A percentile compares a stretch with the other conserved stretches of the same genome.
Evolutionary conservation across 2,329 filamentous ascomycete genomes (phyloP).

Genomic region (Fusarium torulosum): DNA sequence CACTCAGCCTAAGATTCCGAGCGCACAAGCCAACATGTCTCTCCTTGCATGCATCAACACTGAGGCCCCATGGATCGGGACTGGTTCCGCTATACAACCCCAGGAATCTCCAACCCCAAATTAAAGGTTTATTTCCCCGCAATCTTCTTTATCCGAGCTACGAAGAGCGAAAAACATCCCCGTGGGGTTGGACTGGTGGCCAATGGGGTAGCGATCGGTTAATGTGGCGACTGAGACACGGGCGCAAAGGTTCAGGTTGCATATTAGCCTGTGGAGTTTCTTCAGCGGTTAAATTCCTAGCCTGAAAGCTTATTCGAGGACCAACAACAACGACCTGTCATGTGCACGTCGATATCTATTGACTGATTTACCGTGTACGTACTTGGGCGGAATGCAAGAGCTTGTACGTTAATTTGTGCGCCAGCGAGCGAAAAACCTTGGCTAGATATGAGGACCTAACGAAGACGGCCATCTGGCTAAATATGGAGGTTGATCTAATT

Average conservation of each 20-base stretch:
- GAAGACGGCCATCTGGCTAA: neutral
- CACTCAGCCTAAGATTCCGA: neutral
- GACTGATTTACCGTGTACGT: neutral
- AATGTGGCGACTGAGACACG: neutral
- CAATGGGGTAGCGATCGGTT: conserved; percentile 5
- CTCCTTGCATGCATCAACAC: neutral
- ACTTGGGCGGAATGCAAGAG: neutral
- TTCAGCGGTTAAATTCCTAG: conserved; percentile 12
- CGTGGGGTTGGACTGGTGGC: neutral
- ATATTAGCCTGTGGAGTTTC: neutral
- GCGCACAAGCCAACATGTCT: neutral
- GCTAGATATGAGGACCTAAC: neutral
- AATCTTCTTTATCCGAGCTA: conserved; percentile 21
- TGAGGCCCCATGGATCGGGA: neutral
- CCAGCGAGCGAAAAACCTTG: neutral
- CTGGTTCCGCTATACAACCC: neutral
- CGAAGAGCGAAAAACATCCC: conserved; percentile 18
- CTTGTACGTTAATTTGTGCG: neutral
- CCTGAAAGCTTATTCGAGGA: conserved; percentile 18
- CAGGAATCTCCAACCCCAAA: neutral
- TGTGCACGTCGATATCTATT: neutral
- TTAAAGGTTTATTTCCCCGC: conserved; percentile 13
- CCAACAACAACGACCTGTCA: conserved; percentile 9
- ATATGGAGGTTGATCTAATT: neutral
- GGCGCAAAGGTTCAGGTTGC: neutral